Base-by-base conservation (phyloP, 163 green algal species). In the Scenedesmus sp. region DNA sequence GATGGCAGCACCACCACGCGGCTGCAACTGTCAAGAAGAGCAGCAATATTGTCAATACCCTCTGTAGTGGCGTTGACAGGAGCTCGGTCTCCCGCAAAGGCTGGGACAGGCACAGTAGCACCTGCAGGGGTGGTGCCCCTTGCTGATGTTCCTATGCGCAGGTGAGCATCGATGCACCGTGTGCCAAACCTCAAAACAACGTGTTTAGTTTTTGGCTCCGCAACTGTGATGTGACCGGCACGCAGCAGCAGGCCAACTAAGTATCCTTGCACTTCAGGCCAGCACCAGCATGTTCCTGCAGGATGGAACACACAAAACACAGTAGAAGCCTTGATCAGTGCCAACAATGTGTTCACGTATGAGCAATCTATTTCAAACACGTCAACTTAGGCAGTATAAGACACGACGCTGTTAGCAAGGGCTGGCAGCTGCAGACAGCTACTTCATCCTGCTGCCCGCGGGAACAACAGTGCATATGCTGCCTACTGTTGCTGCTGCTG, bases 91-190 rank as follows among this genome's bases (percentile, higher is more conserved):
- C 70, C 70, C 1, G 70, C 70, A 13, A 8, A 79, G 13, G 70
- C 70, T 52, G 13, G 70, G 5, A 52, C 70, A 79, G 70, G 70
- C 6, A 79, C 23, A 52, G 20, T 52, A 2, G 70, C 70, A 52
- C 70, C 70, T 15, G 23, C 70, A 52, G 70, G 23, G 70, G 70
- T 79, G 70, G 70, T 79, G 3, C 70, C 70, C 20, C 70, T 79
- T 79, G 70, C 70, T 79, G 70, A 79, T 23, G 70, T 79, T 46
- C 70, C 70, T 23, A 79, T 79, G 70, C 70, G 70, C 23, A 79
- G 70, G 70, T 79, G 9, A 64, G 59, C 59, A 8, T 15, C 59
- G 59, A 64, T 70, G 9, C 4, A 23, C 10, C 10, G 18, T 70
- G 62, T 23, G 4, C 18, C 18, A 0, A 15, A 64, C 8, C 1